Base-by-base conservation (phyloP, 192 early-diverging fungal genomes). In the Entomortierella lignicola region DNA sequence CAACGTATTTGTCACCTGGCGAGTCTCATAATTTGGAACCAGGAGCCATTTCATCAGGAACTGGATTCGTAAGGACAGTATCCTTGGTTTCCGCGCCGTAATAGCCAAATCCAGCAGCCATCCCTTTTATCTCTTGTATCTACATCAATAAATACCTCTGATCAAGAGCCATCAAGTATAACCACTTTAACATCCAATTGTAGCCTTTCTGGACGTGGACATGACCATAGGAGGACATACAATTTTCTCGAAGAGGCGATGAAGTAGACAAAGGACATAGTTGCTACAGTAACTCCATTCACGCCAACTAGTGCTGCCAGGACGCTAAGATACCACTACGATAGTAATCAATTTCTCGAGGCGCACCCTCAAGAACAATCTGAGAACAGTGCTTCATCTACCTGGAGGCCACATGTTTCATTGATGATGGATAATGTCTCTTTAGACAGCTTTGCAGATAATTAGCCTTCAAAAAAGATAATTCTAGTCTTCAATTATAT, bases 371-470 rank as follows among this genome's bases (percentile, higher is more conserved):
- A 59, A 11, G 42, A 29, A 17, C 62, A n/a, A n/a, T n/a, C n/a
- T n/a, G n/a, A n/a, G n/a, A 63, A 17, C 62, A 51, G 5, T 48
- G 52, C 18, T 42, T 44, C 43, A 32, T 59, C 66, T 29, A 20
- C 20, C 13, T 53, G 47, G 39, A 47, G 48, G 50, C 63, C 71
- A 25, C 72, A 75, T 20, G 32, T 75, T 1, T 66, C 72, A 1
- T 63, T 75, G 20, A 15, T 41, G 42, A 77, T 77, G 66, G 73
- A 77, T 21, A 66, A 77, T 8, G 68, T 77, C 32, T 77, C 66
- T 0, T 60, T 69, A 12, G 66, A 69, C 5, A 77, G 39, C 55
- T 68, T 77, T 20, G 31, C 73, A 0, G 60, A 60, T 8, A 60
- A 68, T 10, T 27, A 47, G 34, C 42, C 59, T 17, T 54, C 62